Evolutionary conservation across 1,284 basidiomycete genomes (phyloP).

Genomic region (Caloboletus inedulis): DNA sequence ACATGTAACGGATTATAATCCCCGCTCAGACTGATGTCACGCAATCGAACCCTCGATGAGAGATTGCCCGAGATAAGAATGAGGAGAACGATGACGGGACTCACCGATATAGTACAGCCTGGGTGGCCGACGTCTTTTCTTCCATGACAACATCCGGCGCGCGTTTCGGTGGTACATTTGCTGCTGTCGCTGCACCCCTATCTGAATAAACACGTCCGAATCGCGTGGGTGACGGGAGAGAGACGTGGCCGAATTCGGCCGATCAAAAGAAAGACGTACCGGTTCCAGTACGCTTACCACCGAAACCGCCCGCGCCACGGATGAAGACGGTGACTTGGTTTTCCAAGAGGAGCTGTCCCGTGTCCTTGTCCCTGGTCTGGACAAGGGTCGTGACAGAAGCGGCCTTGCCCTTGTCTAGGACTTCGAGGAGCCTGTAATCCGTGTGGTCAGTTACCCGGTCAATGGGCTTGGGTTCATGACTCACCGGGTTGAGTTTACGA

Average conservation of each 20-base stretch:
- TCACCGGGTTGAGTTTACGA: constrained; percentile 75
- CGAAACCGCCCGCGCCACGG: constrained; percentile 93
- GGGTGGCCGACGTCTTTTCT: constrained; percentile 79
- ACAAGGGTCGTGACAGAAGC: constrained; percentile 81
- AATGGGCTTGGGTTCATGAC: constrained; percentile 14
- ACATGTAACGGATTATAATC: constrained; percentile 92
- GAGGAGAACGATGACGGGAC: constrained; percentile 21
- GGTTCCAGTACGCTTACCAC: constrained; percentile 82
- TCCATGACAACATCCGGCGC: constrained; percentile 82
- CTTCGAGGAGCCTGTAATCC: constrained; percentile 62
- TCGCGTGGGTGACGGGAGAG: not conserved
- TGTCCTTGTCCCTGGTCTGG: constrained; percentile 75
- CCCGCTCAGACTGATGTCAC: constrained; percentile 67
- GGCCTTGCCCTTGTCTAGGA: constrained; percentile 89
- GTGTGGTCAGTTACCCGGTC: not conserved
- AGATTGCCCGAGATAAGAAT: not conserved
- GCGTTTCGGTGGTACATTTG: constrained; percentile 81
- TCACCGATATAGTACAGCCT: constrained; percentile 88
- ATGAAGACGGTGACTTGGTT: constrained; percentile 93
- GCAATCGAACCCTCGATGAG: constrained; percentile 2
- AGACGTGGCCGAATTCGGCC: constrained; percentile 1
- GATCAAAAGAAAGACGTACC: constrained; percentile 41
- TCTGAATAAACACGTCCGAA: constrained; percentile 46
- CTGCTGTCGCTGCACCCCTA: constrained; percentile 85
- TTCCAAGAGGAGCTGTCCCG: constrained; percentile 86